A percentile compares a stretch with the other conserved stretches of the same genome.
Conservation (phyloP, 2,329 filamentous ascomycete genomes). For the Graphiopsis chlorocephala region DNA sequence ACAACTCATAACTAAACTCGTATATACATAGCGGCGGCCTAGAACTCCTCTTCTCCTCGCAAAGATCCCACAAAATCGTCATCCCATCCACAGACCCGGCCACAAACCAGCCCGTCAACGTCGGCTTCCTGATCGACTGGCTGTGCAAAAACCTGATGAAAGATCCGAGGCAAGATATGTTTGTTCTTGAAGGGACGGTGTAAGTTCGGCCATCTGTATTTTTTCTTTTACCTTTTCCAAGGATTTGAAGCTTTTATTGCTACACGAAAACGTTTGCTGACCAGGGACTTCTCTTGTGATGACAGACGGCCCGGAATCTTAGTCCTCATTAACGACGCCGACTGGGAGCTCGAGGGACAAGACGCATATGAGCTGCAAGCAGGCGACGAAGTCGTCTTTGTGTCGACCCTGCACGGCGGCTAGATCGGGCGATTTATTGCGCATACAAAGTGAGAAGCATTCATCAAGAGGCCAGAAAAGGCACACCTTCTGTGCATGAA, state of each 20-base stretch:
- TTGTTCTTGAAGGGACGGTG: constrained; percentile 84
- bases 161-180: constrained; percentile 80
- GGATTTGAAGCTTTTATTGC: background rate
- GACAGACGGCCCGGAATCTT: constrained; percentile 89
- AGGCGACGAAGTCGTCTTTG: constrained; percentile 88
- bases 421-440: constrained; percentile 42
- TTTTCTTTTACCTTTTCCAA: background rate
- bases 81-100: constrained; percentile 61
- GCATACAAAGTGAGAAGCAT: background rate
- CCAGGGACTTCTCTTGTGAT: background rate
- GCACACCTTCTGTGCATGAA: background rate
- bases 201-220: constrained; percentile 51
- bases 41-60: constrained; percentile 87
- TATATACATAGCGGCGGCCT: constrained; percentile 70
- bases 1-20: constrained; percentile 34
- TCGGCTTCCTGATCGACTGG: constrained; percentile 73
- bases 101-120: constrained; percentile 61
- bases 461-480: background rate
- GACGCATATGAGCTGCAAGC: constrained; percentile 80
- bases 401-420: constrained; percentile 93
- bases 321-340: constrained; percentile 93
- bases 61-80: constrained; percentile 67
- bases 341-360: constrained; percentile 97
- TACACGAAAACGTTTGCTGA: background rate
- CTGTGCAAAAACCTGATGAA: constrained; percentile 81